Evolutionary conservation across 306 rosid species (phyloP).

Genomic region (Prunus davidiana): DNA sequence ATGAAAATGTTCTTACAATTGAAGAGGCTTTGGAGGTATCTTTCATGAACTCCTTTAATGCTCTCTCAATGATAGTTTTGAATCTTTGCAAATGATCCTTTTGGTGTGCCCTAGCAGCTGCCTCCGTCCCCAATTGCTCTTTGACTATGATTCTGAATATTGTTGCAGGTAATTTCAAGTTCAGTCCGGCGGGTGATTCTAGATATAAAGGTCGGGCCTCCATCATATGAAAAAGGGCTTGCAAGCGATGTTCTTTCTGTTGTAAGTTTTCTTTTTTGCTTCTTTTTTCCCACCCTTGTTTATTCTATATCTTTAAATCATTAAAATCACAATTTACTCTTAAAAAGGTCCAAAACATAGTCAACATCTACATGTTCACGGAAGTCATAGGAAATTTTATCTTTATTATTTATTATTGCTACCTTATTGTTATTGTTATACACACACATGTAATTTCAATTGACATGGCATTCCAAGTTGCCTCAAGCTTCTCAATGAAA

Average conservation of each 20-base stretch:
- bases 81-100: neutral
- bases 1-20: constrained; percentile 57
- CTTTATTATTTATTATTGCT: neutral
- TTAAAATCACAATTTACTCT: neutral
- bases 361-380: neutral
- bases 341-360: neutral
- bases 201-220: constrained; percentile 89
- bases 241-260: constrained; percentile 67
- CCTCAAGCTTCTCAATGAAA: constrained; percentile 13
- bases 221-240: constrained; percentile 75
- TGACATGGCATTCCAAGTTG: constrained; percentile 1
- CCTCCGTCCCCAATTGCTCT: neutral
- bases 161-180: constrained; percentile 53
- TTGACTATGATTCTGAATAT: constrained; percentile 20
- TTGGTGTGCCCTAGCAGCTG: neutral
- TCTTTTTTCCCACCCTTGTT: constrained; percentile 10
- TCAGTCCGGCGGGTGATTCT: constrained; percentile 70
- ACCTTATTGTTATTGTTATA: neutral
- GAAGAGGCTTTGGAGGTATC: constrained; percentile 78
- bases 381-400: neutral
- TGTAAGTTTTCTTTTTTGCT: constrained; percentile 54
- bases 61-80: too few species aligned
- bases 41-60: neutral
- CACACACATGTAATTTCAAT: neutral
- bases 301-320: neutral